Conservation (phyloP, 2,329 filamentous ascomycete genomes). For the Zelopaecilomyces penicillatus region DNA sequence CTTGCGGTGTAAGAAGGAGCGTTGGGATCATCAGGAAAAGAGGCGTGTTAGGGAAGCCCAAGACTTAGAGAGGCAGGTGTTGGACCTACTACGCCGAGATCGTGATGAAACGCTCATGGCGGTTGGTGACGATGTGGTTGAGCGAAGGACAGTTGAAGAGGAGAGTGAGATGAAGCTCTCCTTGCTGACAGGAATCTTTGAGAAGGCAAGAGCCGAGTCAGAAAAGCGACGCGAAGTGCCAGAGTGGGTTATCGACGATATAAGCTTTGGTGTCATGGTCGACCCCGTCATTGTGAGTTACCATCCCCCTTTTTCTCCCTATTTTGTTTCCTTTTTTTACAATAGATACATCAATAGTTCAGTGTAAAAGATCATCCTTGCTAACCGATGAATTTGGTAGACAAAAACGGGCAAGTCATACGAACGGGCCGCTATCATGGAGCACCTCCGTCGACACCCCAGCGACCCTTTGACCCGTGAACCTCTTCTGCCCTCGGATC, state of each 20-base stretch:
- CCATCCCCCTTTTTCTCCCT: background rate
- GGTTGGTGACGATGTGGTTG: slow-evolving; percentile 36
- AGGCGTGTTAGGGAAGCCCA: slow-evolving; percentile 46
- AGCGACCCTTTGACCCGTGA: slow-evolving; percentile 81
- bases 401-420: slow-evolving; percentile 86
- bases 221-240: slow-evolving; percentile 54
- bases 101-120: slow-evolving; percentile 32
- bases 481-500: slow-evolving; percentile 56
- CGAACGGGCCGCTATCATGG: slow-evolving; percentile 75
- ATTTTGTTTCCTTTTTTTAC: background rate
- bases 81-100: slow-evolving; percentile 41
- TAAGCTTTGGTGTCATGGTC: slow-evolving; percentile 65
- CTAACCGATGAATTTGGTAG: slow-evolving; percentile 23
- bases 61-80: slow-evolving; percentile 52
- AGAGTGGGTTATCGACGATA: slow-evolving; percentile 70
- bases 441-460: slow-evolving; percentile 67
- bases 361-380: slow-evolving; percentile 6
- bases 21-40: slow-evolving; percentile 71
- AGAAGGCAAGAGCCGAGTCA: slow-evolving; percentile 35
- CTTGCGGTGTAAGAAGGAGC: slow-evolving; percentile 71
- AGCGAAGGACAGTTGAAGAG: slow-evolving; percentile 36
- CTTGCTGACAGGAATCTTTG: slow-evolving; percentile 41
- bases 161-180: slow-evolving; percentile 41
- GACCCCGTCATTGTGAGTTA: slow-evolving; percentile 53
- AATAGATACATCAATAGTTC: background rate